Conservation (phyloP, 345 rosid genomes). For the Dimocarpus longan region DNA sequence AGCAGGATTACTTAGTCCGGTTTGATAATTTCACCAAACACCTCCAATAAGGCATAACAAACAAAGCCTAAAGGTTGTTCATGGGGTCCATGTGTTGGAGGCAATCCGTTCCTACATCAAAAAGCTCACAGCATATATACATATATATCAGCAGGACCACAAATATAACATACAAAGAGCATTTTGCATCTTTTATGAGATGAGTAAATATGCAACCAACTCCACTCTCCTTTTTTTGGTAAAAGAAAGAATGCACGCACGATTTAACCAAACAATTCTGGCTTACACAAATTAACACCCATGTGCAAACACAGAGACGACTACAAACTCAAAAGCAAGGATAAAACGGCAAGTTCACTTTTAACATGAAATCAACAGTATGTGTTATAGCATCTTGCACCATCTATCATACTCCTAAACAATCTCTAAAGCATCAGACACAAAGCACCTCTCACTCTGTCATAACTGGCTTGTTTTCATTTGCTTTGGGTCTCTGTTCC, state of each 20-base stretch:
- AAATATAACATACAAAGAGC: too few species aligned
- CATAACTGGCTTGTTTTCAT: conserved; percentile 97
- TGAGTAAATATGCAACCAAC: too few species aligned
- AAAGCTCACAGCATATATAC: too few species aligned
- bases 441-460: conserved; percentile 48
- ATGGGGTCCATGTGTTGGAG: too few species aligned
- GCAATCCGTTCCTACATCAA: too few species aligned
- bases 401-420: conserved; percentile 1
- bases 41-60: too few species aligned
- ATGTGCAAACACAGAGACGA: conserved; percentile 1
- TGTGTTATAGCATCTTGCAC: background rate
- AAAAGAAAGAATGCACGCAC: background rate
- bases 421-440: conserved; percentile 8
- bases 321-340: conserved; percentile 6
- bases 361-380: conserved; percentile 14
- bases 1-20: too few species aligned
- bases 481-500: conserved; percentile 89
- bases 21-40: too few species aligned
- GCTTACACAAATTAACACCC: background rate
- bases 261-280: background rate
- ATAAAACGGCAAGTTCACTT: background rate
- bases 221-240: too few species aligned
- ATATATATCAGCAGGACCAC: too few species aligned
- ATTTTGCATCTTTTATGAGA: too few species aligned
- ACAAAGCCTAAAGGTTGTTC: too few species aligned